Percentiles rank a stretch among this genome's conserved stretches.
These are phyloP conservation scores for Hibiscus syriacus DNA, from an alignment of 345 rosid species.

Conservation along the genomic window DNA sequence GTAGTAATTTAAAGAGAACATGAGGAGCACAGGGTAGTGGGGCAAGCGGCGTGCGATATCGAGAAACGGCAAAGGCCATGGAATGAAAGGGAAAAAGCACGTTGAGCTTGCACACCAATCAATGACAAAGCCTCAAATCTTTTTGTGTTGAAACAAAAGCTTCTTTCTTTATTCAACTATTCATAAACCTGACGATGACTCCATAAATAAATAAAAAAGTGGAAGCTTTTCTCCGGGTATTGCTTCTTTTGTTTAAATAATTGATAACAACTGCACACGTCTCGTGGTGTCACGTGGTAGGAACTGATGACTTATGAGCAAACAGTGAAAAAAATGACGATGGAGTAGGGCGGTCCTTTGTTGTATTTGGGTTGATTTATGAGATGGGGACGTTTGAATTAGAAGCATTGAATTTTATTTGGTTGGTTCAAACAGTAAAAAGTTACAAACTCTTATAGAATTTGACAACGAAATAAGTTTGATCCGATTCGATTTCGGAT, in stretches of 20 bases:
- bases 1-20: constrained; percentile 4
- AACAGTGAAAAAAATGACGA: not conserved
- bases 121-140: constrained; percentile 12
- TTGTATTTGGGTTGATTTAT: too few species aligned
- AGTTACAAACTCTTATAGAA: too few species aligned
- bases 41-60: constrained; percentile 11
- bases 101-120: constrained; percentile 22
- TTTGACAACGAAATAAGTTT: too few species aligned
- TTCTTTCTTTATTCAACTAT: too few species aligned
- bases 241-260: not conserved
- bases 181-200: not conserved
- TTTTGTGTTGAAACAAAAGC: too few species aligned
- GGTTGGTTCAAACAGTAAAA: too few species aligned
- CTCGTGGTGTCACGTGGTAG: constrained; percentile 38
- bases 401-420: too few species aligned
- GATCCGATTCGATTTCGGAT: too few species aligned
- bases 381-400: not conserved
- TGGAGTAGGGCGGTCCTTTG: constrained; percentile 16
- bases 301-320: not conserved
- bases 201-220: not conserved
- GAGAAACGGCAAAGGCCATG: constrained; percentile 16
- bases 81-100: constrained; percentile 11
- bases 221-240: not conserved
- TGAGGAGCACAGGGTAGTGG: constrained; percentile 14
- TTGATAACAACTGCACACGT: not conserved